Evolutionary conservation across 2,329 filamentous ascomycete genomes (phyloP).

Genomic region (Pestalotiopsis sp.): DNA sequence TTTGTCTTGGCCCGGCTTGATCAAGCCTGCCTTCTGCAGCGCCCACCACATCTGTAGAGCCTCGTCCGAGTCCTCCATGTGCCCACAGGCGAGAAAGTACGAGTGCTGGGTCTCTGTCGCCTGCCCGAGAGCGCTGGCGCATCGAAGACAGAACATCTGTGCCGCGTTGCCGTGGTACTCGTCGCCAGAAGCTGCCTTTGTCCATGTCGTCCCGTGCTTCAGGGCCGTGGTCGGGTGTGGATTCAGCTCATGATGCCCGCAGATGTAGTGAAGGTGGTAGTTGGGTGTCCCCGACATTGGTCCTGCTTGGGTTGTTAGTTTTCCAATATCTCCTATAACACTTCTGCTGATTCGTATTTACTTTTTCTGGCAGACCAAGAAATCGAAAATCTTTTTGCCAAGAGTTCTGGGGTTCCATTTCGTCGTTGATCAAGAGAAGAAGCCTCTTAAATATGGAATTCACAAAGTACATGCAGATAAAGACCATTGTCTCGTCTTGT

Average conservation of each 20-base stretch:
- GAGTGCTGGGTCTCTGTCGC: background rate
- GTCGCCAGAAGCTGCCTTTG: no score
- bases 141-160: background rate
- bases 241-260: background rate
- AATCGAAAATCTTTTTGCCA: no score
- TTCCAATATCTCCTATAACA: background rate
- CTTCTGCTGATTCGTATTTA: no score
- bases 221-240: background rate
- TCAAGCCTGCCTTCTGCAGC: background rate
- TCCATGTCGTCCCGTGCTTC: background rate
- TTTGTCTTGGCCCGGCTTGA: background rate
- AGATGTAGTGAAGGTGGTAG: background rate
- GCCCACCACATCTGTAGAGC: conserved; percentile 1
- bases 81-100: background rate
- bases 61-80: background rate
- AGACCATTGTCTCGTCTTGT: no score
- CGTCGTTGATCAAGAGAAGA: no score
- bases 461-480: no score
- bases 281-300: background rate
- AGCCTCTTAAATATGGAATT: no score
- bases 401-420: no score
- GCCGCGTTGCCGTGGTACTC: background rate
- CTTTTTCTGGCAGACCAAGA: no score
- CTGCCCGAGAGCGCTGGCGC: background rate
- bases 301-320: background rate